Percentiles rank a stretch among this genome's conserved stretches.
phyloP scores from a whole-genome alignment of 2,329 filamentous ascomycete genomes.

The Diplodia sapinea region DNA sequence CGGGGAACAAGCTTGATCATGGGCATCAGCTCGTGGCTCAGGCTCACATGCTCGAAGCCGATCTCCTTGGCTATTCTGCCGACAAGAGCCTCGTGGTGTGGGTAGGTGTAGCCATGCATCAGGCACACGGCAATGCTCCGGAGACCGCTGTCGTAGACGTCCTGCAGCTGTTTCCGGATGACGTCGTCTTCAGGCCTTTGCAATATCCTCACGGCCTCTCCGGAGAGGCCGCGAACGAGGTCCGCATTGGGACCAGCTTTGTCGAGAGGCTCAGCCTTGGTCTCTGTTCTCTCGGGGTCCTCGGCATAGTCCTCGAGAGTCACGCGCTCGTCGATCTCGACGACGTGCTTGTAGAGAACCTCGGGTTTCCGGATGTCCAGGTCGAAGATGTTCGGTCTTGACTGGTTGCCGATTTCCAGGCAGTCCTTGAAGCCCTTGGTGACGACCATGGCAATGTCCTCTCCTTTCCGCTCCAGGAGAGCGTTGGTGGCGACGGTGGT shows the following conservation, averaged over 20 bases:
- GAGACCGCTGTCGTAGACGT: conserved; percentile 72
- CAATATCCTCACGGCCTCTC: conserved; percentile 75
- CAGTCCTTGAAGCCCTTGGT: conserved; percentile 89
- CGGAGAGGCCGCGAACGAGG: conserved; percentile 73
- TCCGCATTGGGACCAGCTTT: conserved; percentile 55
- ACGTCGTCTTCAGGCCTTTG: conserved; percentile 63
- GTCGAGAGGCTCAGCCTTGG: conserved; percentile 60
- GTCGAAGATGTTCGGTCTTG: conserved; percentile 87
- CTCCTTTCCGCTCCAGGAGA: conserved; percentile 85
- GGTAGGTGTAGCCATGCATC: conserved; percentile 92
- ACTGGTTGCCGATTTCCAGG: conserved; percentile 88
- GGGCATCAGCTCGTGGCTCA: conserved; percentile 82
- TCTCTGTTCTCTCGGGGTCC: conserved; percentile 71
- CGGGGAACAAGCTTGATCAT: conserved; percentile 84
- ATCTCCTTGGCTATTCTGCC: conserved; percentile 78
- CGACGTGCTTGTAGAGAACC: conserved; percentile 80
- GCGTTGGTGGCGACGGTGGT: conserved; percentile 95
- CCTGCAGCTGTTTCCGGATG: conserved; percentile 67
- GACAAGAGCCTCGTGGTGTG: conserved; percentile 79
- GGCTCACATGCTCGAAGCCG: conserved; percentile 81
- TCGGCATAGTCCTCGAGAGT: conserved; percentile 92
- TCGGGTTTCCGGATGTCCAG: conserved; percentile 86
- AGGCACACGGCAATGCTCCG: conserved; percentile 86
- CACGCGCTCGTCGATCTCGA: conserved; percentile 91
- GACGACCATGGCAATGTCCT: conserved; percentile 84